Base-by-base conservation (phyloP, 129 eudicot species). In the Scalesia atractyloides region DNA sequence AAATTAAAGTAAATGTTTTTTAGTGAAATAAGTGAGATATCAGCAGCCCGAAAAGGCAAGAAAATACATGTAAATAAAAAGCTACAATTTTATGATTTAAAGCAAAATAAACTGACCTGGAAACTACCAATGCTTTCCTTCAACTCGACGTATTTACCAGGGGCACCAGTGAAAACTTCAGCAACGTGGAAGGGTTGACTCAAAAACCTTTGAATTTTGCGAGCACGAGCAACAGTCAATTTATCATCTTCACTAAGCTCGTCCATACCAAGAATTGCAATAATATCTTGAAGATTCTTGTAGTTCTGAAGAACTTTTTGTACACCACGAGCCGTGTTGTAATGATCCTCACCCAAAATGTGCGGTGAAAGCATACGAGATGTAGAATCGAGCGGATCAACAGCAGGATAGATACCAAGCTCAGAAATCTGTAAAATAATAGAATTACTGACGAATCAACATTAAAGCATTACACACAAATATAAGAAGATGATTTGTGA, bases 241-340 rank as follows among this genome's bases (percentile, higher is more conserved):
- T 81, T 81, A 24, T 81, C 84, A 49, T 81, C 84, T 63, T 81
- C 84, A 76, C 84, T 81, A 24, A 81, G 84, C 66, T n/a, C n/a
- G n/a, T n/a, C n/a, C n/a, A n/a, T n/a, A n/a, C n/a, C n/a, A n/a
- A n/a, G n/a, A n/a, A n/a, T n/a, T n/a, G n/a, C n/a, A n/a, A n/a
- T n/a, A n/a, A n/a, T n/a, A n/a, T n/a, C n/a, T n/a, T n/a, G n/a
- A n/a, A n/a, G n/a, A n/a, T n/a, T n/a, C n/a, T n/a, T n/a, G n/a
- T n/a, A n/a, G n/a, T n/a, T n/a, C n/a, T n/a, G n/a, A n/a, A n/a
- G n/a, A n/a, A n/a, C n/a, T n/a, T n/a, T n/a, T n/a, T n/a, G n/a
- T n/a, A n/a, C n/a, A n/a, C n/a, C n/a, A n/a, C n/a, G n/a, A n/a
- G n/a, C n/a, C n/a, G n/a, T n/a, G n/a, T n/a, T n/a, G n/a, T n/a